Conservation (phyloP, 208 protist species). For the Herpetomonas samuelpessoai region DNA sequence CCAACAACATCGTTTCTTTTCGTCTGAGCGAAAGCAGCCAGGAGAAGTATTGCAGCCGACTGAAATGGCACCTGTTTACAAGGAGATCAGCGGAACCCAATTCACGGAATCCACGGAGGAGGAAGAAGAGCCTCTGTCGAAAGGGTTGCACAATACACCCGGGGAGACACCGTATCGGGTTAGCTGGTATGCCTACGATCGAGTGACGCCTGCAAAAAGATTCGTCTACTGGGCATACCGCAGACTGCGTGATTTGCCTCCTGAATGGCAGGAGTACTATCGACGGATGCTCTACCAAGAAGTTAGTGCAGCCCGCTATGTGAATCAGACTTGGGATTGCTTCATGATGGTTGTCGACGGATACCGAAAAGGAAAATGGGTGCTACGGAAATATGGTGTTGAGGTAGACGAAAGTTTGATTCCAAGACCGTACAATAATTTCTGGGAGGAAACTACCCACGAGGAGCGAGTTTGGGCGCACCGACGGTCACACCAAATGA, state of each 20-base stretch:
- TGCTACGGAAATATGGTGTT: conserved; percentile 78
- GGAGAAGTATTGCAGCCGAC: too few relatives aligned
- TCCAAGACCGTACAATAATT: conserved; percentile 87
- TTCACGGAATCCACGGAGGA: neutral
- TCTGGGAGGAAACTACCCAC: conserved; percentile 88
- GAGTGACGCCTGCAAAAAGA: conserved; percentile 66
- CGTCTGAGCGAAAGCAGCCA: too few relatives aligned
- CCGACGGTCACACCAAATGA: conserved; percentile 83
- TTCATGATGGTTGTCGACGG: conserved; percentile 92
- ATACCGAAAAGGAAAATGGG: conserved; percentile 85
- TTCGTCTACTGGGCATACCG: conserved; percentile 87
- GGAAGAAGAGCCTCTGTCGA: conserved; percentile 49
- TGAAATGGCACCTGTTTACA: conserved; percentile 17
- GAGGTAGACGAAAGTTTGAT: conserved; percentile 75
- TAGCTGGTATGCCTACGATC: conserved; percentile 67
- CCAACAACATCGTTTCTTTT: too few relatives aligned
- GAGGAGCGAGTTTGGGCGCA: conserved; percentile 89
- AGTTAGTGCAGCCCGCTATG: conserved; percentile 65
- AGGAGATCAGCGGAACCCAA: neutral
- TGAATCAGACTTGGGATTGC: conserved; percentile 87
- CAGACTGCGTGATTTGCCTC: conserved; percentile 69
- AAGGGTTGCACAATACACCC: conserved; percentile 53
- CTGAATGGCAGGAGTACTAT: conserved; percentile 86
- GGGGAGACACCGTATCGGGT: conserved; percentile 65
- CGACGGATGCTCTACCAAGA: conserved; percentile 85